These are phyloP conservation scores for Claviceps cyperi DNA, from an alignment of 2,329 filamentous ascomycete species.

Conservation along the genomic window DNA sequence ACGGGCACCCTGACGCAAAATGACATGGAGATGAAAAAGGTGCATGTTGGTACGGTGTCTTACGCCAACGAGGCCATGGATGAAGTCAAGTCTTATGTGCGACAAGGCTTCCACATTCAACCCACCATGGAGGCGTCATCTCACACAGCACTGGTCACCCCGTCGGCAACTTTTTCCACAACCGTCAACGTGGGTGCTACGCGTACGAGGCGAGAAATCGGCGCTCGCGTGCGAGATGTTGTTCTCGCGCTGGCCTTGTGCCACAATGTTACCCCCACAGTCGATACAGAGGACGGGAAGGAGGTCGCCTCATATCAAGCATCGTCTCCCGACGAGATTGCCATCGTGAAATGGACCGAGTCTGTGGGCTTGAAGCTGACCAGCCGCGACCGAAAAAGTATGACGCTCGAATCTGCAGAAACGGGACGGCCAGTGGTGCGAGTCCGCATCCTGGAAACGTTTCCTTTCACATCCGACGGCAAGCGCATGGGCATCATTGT, in stretches of 20 bases:
- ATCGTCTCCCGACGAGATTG: conserved; percentile 94
- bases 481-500: conserved; percentile 98
- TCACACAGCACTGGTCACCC: conserved; percentile 50
- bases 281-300: conserved; percentile 65
- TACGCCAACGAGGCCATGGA: conserved; percentile 99
- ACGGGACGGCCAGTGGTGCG: conserved; percentile 63
- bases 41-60: conserved; percentile 93
- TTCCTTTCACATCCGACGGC: conserved; percentile 94
- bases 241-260: conserved; percentile 85
- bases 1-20: conserved; percentile 97
- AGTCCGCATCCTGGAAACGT: conserved; percentile 82
- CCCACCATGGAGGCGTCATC: conserved; percentile 29
- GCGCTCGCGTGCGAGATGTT: conserved; percentile 81
- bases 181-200: conserved; percentile 51
- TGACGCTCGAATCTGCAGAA: conserved; percentile 65
- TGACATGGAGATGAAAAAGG: conserved; percentile 97
- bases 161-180: conserved; percentile 55
- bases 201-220: conserved; percentile 82
- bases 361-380: conserved; percentile 73
- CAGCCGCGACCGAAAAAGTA: conserved; percentile 74
- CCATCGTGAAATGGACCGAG: conserved; percentile 92
- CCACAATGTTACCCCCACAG: conserved; percentile 83
- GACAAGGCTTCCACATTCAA: conserved; percentile 59
- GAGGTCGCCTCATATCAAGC: conserved; percentile 81
- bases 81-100: conserved; percentile 76